Evolutionary conservation across 257 asterid genomes (phyloP), one percentile per base, ranked within the genome.

Genomic region (Fraxinus quadrangulata): DNA sequence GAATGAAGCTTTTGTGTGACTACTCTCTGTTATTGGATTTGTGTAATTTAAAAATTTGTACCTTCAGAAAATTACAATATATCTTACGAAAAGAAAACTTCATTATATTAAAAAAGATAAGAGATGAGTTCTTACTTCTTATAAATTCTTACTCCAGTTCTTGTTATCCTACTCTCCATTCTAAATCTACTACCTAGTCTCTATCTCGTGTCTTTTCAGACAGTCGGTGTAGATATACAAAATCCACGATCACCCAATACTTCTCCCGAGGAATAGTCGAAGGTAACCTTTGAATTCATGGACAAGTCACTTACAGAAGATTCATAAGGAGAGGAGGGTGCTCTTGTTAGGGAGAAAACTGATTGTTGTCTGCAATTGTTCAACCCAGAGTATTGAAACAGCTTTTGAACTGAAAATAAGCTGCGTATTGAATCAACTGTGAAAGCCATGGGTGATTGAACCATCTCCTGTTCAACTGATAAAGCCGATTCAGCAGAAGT

Each of bases 211-310:
- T 54, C n/a, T 54, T n/a, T 19, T 10, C 28, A n/a, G 37, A 42
- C 19, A 14, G 71, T 31, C 10, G n/a, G 56, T 33, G 26, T 49
- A 5, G 77, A 71, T 39, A 56, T n/a, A 61, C 6, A 30, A 4
- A 79, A 51, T 9, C 14, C 24, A 14, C 11, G 24, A 68, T 74
- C 76, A 56, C 70, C 28, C 2, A 36, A 45, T 3, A 28, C 77
- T 24, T 63, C 78, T 37, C 66, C 56, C 2, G 49, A 47, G 13
- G 67, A 81, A 17, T 75, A 82, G 51, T 76, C 83, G 31, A 61
- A 65, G 14, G 85, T 78, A 77, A 82, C 40, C 67, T 72, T 71
- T 23, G 80, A 82, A 45, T 78, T 61, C 83, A 79, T 75, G 1
- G 83, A 82, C 19, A 12, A 69, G 67, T 81, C 79, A 12, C 82